phyloP scores from a whole-genome alignment of 2,329 filamentous ascomycete genomes.

The Trichophyton simii region DNA sequence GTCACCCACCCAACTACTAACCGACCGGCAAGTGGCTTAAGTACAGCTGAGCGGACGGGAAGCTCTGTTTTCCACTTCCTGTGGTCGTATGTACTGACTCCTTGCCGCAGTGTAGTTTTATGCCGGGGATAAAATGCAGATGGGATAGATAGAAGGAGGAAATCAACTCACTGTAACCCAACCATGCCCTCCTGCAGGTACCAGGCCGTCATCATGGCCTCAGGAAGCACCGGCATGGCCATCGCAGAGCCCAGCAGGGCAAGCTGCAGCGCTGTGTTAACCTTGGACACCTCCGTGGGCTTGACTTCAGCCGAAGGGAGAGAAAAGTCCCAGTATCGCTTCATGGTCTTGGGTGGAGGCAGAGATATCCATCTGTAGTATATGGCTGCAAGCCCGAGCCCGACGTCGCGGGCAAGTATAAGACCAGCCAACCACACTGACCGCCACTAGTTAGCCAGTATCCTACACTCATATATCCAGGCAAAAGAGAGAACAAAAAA shows the following conservation, averaged over 20 bases:
- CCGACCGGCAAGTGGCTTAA: background rate
- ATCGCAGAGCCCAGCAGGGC: slow-evolving; percentile 75
- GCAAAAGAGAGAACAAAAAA: background rate
- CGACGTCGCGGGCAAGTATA: slow-evolving; percentile 79
- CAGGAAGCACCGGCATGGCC: slow-evolving; percentile 59
- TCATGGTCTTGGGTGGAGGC: slow-evolving; percentile 82
- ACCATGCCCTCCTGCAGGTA: slow-evolving; percentile 50
- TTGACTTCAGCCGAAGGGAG: slow-evolving; percentile 46
- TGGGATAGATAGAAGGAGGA: slow-evolving; percentile 4
- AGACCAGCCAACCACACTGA: slow-evolving; percentile 58
- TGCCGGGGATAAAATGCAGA: background rate
- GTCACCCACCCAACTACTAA: background rate
- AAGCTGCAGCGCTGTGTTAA: slow-evolving; percentile 88
- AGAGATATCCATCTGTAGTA: slow-evolving; percentile 95
- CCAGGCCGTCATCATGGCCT: slow-evolving; percentile 42
- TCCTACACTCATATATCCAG: background rate
- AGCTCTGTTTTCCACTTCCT: background rate
- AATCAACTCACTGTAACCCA: slow-evolving; percentile 31
- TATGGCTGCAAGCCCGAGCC: slow-evolving; percentile 70
- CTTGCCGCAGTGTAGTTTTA: too few relatives aligned
- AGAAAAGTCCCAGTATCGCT: slow-evolving; percentile 93
- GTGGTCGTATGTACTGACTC: background rate
- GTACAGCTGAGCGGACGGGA: background rate
- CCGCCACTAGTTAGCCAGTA: background rate
- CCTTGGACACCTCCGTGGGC: slow-evolving; percentile 39